Evolutionary conservation across 345 rosid species (phyloP).

Genomic region (Bretschneidera sinensis): DNA sequence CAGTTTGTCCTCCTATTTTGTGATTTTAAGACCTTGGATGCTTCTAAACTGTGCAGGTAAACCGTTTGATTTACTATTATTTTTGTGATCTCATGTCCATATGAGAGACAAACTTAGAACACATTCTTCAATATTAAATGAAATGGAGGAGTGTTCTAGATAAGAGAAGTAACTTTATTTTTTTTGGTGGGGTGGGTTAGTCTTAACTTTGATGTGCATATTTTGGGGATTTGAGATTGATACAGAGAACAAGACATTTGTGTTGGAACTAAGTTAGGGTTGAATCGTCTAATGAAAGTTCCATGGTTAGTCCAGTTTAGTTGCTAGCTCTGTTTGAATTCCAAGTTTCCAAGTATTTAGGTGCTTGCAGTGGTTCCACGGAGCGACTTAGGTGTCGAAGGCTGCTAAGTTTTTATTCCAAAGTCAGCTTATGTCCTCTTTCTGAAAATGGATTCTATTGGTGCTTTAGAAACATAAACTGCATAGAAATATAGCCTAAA

Average conservation of each 20-base stretch:
- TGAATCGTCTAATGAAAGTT: not conserved
- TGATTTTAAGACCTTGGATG: constrained; percentile 2
- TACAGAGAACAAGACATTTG: not conserved
- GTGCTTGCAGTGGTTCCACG: too few relatives aligned
- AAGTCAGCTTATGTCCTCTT: too few relatives aligned
- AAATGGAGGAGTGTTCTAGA: not conserved
- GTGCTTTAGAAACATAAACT: too few relatives aligned
- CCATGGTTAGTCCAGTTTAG: not conserved
- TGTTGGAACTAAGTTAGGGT: too few relatives aligned
- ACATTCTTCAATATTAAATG: not conserved
- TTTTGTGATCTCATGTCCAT: not conserved
- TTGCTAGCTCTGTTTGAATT: too few relatives aligned
- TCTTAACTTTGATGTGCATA: not conserved
- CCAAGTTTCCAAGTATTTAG: too few relatives aligned
- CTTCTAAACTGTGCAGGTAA: not conserved
- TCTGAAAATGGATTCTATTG: too few relatives aligned
- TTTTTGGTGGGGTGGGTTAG: too few relatives aligned
- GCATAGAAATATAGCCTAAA: too few relatives aligned
- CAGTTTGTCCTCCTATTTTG: not conserved
- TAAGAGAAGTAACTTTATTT: too few relatives aligned
- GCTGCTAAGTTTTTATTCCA: too few relatives aligned
- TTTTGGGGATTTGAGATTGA: not conserved
- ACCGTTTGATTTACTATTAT: not conserved
- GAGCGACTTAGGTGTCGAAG: too few relatives aligned
- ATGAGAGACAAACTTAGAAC: not conserved